Evolutionary conservation across 2,329 filamentous ascomycete genomes (phyloP), one percentile per base, ranked within the genome.

Genomic region (Apiospora pterosperma): DNA sequence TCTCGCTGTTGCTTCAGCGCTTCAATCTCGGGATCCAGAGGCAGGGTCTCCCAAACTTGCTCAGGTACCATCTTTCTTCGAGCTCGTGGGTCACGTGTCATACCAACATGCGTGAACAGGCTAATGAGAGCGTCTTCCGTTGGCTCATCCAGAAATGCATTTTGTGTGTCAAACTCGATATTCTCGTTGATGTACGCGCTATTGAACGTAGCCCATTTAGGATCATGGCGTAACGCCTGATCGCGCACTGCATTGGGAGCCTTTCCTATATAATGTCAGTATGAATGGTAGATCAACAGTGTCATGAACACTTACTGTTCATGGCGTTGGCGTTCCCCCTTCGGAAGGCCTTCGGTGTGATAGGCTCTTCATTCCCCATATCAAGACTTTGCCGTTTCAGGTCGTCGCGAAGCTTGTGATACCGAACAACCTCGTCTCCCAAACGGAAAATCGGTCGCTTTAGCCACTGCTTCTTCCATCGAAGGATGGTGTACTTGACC

Each of bases 151-250:
- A 76, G 42, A 61, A 76, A 69, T 8, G 69, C 64, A 44, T 75
- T 76, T 55, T 76, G 60, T 36, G 74, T 65, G 61, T 76, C 25
- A 65, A 75, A 76, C 41, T 71, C 48, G 31, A 70, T 67, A 8
- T 64, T 76, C 65, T 75, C 44, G 41, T 75, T 75, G 7, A 76
- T 68, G 64, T 76, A 76, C 8, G 64, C 65, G 58, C 64, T 69
- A 31, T 73, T 67, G 34, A 77, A 76, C 4, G 68, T 76, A 1
- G 61, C 62, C 60, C 67, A 76, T 41, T 64, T 63, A 61, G 72
- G 73, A 59, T 75, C 63, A 64, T 76, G 63, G 38, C 66, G 69
- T 65, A 76, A 72, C 36, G 75, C 72, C 63, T 76, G 62, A 65
- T 76, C 67, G 38, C 67, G 66, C 19, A 76, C 65, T 21, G 66